Percentiles rank a stretch among this genome's conserved stretches.
These are phyloP conservation scores for Trichophyton mentagrophytes DNA, from an alignment of 2,329 filamentous ascomycete species.

Conservation along the genomic window DNA sequence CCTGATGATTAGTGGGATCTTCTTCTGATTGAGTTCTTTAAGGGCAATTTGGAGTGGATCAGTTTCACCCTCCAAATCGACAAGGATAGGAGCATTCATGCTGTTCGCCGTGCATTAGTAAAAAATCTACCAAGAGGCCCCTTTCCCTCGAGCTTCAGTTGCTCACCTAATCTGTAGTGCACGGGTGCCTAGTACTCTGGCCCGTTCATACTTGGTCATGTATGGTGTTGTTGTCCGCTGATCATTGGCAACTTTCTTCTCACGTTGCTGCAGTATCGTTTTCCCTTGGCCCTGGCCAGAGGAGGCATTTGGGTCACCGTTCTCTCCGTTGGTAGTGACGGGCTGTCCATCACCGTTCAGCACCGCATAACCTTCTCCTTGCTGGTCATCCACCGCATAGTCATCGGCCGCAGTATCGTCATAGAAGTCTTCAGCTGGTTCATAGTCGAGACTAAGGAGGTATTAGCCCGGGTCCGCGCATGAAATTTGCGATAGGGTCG, in stretches of 20 bases:
- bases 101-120: slow-evolving; percentile 35
- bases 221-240: slow-evolving; percentile 89
- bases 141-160: slow-evolving; percentile 16
- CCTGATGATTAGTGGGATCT: slow-evolving; percentile 90
- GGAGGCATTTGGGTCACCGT: slow-evolving; percentile 41
- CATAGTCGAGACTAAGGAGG: slow-evolving; percentile 33
- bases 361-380: slow-evolving; percentile 40
- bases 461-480: neutral
- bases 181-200: slow-evolving; percentile 81
- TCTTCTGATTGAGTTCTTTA: slow-evolving; percentile 96
- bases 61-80: slow-evolving; percentile 93
- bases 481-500: neutral
- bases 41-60: slow-evolving; percentile 95
- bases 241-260: slow-evolving; percentile 84
- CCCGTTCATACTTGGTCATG: slow-evolving; percentile 98
- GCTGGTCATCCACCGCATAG: slow-evolving; percentile 44
- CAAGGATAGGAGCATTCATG: slow-evolving; percentile 94
- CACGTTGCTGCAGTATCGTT: slow-evolving; percentile 44
- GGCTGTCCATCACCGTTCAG: slow-evolving; percentile 42
- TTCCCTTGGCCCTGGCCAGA: slow-evolving; percentile 30
- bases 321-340: slow-evolving; percentile 27
- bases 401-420: slow-evolving; percentile 55
- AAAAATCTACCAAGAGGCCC: neutral
- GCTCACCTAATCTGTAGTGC: slow-evolving; percentile 84
- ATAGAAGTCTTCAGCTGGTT: slow-evolving; percentile 50